These are phyloP conservation scores for Acacia pycnantha DNA, from an alignment of 331 rosid species.

Conservation along the genomic window DNA sequence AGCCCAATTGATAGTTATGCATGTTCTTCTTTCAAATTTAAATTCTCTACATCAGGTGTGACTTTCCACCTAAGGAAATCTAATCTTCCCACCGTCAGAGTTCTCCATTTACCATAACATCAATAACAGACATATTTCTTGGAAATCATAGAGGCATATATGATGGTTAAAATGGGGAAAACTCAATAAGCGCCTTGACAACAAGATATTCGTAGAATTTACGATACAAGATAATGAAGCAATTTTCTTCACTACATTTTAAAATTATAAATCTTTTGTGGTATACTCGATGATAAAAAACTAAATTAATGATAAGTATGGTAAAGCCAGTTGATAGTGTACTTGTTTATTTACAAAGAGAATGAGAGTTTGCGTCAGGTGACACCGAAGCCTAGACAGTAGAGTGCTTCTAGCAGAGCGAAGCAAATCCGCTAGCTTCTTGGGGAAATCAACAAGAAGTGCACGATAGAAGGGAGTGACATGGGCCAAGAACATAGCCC, in stretches of 20 bases:
- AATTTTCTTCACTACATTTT: background rate
- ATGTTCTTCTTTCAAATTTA: background rate
- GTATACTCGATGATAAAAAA: background rate
- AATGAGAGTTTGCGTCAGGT: conserved; percentile 56
- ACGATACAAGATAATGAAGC: too few species aligned
- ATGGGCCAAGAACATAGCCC: conserved; percentile 70
- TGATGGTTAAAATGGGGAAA: background rate
- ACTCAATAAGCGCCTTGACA: background rate
- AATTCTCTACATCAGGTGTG: background rate
- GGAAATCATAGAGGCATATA: background rate
- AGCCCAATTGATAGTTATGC: background rate
- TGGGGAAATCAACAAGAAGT: conserved; percentile 60
- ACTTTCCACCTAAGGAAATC: background rate
- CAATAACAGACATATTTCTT: background rate
- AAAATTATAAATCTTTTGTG: background rate
- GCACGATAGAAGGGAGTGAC: conserved; percentile 62
- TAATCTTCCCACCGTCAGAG: background rate
- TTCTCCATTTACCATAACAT: background rate
- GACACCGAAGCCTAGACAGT: conserved; percentile 58
- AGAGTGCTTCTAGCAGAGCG: conserved; percentile 50
- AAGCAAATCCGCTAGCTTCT: conserved; percentile 58
- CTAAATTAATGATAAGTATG: background rate
- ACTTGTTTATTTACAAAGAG: conserved; percentile 66
- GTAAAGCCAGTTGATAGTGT: background rate
- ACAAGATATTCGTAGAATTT: background rate